Conservation (phyloP, 495 filamentous ascomycete species). For the Xylaria castorea region DNA sequence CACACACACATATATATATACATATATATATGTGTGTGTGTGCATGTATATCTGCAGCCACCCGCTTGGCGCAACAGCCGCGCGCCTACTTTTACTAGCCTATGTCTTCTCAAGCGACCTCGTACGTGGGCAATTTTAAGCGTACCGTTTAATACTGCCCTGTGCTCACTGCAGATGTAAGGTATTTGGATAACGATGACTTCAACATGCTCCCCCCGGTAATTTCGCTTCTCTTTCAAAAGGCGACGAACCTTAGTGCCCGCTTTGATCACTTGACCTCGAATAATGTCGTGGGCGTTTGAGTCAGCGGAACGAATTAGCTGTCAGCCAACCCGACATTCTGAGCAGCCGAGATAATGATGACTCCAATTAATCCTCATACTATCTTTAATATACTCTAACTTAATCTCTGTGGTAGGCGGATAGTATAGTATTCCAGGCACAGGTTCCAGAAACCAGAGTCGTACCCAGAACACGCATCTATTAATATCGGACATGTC, state of each 20-base stretch:
- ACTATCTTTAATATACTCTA: not conserved
- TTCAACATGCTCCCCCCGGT: not conserved
- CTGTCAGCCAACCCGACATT: not conserved
- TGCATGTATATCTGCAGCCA: not conserved
- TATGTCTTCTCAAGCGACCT: not conserved
- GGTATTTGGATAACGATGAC: not conserved
- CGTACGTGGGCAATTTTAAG: not conserved
- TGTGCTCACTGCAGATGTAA: not conserved
- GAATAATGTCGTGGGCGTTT: not conserved
- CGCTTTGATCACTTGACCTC: not conserved
- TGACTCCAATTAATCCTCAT: not conserved
- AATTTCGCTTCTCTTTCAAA: not conserved
- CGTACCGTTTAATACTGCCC: not conserved
- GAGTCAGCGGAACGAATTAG: not conserved
- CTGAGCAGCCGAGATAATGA: not conserved
- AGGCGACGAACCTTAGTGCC: not conserved
- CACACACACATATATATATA: not conserved
- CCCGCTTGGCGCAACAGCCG: conserved; percentile 14
- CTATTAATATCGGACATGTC: not conserved
- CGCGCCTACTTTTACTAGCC: not conserved
- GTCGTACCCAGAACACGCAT: not conserved
- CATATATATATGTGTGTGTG: not conserved
- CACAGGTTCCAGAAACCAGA: not conserved
- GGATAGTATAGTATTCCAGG: not conserved
- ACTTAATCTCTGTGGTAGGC: not conserved